These are phyloP conservation scores for Theileria parva DNA, from an alignment of 169 alveolate genomes.

Conservation along the genomic window DNA sequence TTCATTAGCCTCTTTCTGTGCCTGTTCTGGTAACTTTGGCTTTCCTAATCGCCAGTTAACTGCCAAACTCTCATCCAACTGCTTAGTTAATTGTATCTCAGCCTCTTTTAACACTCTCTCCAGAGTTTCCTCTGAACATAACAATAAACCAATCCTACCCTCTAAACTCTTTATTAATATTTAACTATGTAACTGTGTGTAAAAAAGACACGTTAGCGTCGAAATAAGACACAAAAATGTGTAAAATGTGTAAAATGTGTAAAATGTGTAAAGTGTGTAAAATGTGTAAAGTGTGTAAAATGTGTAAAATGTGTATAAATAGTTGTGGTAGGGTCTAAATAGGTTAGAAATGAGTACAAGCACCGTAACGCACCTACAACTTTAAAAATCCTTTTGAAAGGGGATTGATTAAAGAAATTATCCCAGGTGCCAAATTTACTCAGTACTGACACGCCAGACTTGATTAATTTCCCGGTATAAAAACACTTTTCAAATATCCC, in stretches of 20 bases:
- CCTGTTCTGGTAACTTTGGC: constrained; percentile 19
- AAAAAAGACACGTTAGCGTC: too few relatives aligned
- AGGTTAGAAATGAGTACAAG: neutral
- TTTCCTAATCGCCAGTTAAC: constrained; percentile 58
- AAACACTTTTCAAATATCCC: constrained; percentile 70
- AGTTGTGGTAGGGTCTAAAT: too few relatives aligned
- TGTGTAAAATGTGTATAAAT: too few relatives aligned
- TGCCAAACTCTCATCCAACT: constrained; percentile 32
- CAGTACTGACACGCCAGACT: constrained; percentile 71
- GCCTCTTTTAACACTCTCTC: constrained; percentile 17
- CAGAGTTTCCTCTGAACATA: constrained; percentile 22
- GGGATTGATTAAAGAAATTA: constrained; percentile 33
- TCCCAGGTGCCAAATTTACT: constrained; percentile 70
- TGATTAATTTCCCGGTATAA: constrained; percentile 67
- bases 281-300: too few relatives aligned
- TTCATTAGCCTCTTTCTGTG: constrained; percentile 30
- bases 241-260: too few relatives aligned
- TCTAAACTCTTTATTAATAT: constrained; percentile 7
- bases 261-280: too few relatives aligned
- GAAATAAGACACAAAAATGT: too few relatives aligned
- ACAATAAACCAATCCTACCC: constrained; percentile 36
- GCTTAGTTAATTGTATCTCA: constrained; percentile 10
- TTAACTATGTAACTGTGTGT: too few relatives aligned
- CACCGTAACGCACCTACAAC: constrained; percentile 20
- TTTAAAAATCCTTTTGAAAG: constrained; percentile 47